Base-by-base conservation (phyloP, 2,329 filamentous ascomycete genomes). In the Thielaviopsis populi region DNA sequence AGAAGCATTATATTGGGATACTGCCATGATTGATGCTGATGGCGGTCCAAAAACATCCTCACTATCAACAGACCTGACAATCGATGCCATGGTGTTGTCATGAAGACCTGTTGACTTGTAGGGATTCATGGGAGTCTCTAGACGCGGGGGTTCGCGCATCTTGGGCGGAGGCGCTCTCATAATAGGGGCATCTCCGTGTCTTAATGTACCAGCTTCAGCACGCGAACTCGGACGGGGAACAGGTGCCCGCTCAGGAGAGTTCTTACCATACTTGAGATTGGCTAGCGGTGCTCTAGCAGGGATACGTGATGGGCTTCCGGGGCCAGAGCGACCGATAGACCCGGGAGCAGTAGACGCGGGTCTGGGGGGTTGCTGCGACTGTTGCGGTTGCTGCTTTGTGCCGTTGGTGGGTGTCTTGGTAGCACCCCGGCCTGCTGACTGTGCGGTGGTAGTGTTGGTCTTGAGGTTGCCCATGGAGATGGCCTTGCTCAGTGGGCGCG, bases 121-220 rank as follows among this genome's bases (percentile, higher is more conserved):
- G 5, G 75, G 75, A 67, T 78, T 79, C 15, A 68, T 68, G 0
- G 79, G 79, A 0, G 79, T 78, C 66, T 80, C 78, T 19, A 83
- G 74, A 61, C 81, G 78, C 8, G 78, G 74, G 7, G 77, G 75
- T 50, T 95, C 90, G 68, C 92, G 85, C 91, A 97, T 96, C 73
- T 91, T 94, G 59, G 92, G 92, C 13, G 91, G 91, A 42, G 90
- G 89, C 1, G 86, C 86, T 67, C 84, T 79, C 70, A 79, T 73
- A 6, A 67, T 73, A 0, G 82, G 82, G 61, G 82, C 81, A 30
- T 79, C 81, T 27, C 77, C 75, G 17, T 81, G 79, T 63, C 82
- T 72, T 61, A 78, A 76, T 54, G 79, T 75, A 58, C 76, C 71
- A 19, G 30, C n/a, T 37, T 59, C 63, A 41, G 73, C 76, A 67